phyloP scores from a whole-genome alignment of 345 rosid genomes.

The Carallia pectinifolia region DNA sequence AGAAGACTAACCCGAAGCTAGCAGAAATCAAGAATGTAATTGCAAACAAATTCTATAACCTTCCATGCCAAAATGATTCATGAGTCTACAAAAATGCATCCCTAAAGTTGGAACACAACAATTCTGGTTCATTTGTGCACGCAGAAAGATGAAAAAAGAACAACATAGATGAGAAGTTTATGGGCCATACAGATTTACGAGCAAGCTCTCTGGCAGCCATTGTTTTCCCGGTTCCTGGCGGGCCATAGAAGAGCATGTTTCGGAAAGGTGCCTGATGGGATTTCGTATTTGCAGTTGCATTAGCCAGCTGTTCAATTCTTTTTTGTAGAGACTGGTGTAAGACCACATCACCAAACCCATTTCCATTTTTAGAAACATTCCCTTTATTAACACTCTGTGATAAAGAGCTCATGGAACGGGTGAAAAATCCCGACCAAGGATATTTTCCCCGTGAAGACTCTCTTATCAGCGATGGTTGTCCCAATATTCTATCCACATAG shows the following conservation, averaged over 20 bases:
- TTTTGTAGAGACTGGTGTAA: slow-evolving; percentile 82
- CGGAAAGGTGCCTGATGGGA: slow-evolving; percentile 92
- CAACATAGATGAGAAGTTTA: neutral
- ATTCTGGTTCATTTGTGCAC: no score
- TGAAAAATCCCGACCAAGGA: slow-evolving; percentile 83
- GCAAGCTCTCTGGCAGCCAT: slow-evolving; percentile 98
- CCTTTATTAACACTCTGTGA: slow-evolving; percentile 46
- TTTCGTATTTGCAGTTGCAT: slow-evolving; percentile 95
- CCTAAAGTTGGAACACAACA: no score
- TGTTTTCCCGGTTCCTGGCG: slow-evolving; percentile 99
- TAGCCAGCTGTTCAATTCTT: slow-evolving; percentile 81
- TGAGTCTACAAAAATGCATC: no score
- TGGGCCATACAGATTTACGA: slow-evolving; percentile 70
- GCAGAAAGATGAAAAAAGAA: neutral
- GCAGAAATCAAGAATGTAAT: neutral
- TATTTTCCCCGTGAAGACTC: slow-evolving; percentile 98
- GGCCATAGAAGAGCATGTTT: slow-evolving; percentile 95
- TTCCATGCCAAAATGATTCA: no score
- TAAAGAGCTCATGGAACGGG: slow-evolving; percentile 45
- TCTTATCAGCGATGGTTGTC: slow-evolving; percentile 95
- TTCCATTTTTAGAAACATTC: slow-evolving; percentile 48
- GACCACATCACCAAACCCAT: slow-evolving; percentile 92
- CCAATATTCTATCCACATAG: slow-evolving; percentile 92
- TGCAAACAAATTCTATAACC: no score
- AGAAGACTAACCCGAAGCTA: neutral